Conservation (phyloP, 352 stramenopile genomes). For the Phytophthora pluvialis region DNA sequence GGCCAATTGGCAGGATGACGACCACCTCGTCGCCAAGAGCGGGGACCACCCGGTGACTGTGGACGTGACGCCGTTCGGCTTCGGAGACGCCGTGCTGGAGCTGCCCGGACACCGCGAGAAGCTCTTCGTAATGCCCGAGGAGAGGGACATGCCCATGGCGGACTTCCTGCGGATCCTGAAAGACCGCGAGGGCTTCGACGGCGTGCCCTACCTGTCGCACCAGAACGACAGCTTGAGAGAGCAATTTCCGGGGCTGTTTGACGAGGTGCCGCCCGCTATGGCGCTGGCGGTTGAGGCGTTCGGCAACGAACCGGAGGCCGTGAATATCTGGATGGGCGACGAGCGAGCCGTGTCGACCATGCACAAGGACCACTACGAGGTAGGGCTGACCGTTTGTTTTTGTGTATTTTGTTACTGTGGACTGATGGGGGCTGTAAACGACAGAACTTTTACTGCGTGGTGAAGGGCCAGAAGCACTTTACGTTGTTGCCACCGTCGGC, state of each 20-base stretch:
- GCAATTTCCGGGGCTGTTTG: conserved; percentile 68
- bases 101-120: conserved; percentile 34
- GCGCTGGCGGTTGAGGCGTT: conserved; percentile 70
- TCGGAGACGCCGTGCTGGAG: conserved; percentile 71
- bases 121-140: conserved; percentile 84
- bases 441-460: conserved; percentile 97
- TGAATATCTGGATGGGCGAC: conserved; percentile 99
- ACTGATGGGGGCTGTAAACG: neutral
- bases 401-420: neutral
- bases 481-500: conserved; percentile 90
- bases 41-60: conserved; percentile 63
- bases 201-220: conserved; percentile 85
- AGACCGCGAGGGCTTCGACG: conserved; percentile 64
- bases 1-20: conserved; percentile 57
- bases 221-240: conserved; percentile 85
- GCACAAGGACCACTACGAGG: conserved; percentile 99
- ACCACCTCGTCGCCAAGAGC: conserved; percentile 57
- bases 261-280: conserved; percentile 69
- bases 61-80: conserved; percentile 80
- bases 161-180: conserved; percentile 61
- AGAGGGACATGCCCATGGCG: conserved; percentile 71
- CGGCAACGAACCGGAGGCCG: conserved; percentile 80
- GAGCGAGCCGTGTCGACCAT: conserved; percentile 94
- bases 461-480: conserved; percentile 96
- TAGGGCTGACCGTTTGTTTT: conserved; percentile 16